Evolutionary conservation across 352 stramenopile genomes (phyloP), one percentile per base, ranked within the genome.

Genomic region (Thalassiosira hispida): DNA sequence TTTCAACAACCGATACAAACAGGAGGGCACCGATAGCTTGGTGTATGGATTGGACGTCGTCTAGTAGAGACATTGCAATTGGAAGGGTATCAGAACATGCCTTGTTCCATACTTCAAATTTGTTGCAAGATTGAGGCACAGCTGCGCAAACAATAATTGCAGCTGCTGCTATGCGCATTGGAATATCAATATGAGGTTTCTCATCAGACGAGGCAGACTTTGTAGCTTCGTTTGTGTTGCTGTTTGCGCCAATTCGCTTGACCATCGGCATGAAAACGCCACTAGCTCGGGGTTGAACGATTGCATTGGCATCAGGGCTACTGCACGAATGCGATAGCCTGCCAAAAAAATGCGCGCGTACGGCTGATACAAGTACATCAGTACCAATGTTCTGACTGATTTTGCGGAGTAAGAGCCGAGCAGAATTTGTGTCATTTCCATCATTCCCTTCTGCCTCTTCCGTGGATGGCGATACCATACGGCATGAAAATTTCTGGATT

Each of bases 341-440:
- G 20, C 69, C 84, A 68, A 85, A 90, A 66, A 90, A 90, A 52
- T 85, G 61, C 12, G 81, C 66, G 5, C 84, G 72, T 8, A 76
- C 20, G 8, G 67, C 68, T 56, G 75, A 71, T 38, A 60, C 35
- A 14, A 88, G 44, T 20, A 75, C 14, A 22, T 70, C 51, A 20
- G 65, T 35, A 42, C 67, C 71, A n/a, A 85, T 35, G 11, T 70
- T 70, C 46, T 64, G 42, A 55, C 67, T 52, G 29, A 83, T 83
- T 46, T 38, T 23, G 33, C 20, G 23, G 1, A 83, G 62, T 33
- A 74, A 35, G 7, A 49, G 22, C 31, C 40, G 31, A 40, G 74
- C n/a, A 46, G 62, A 33, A 12, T 27, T 16, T 6, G 38, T 27
- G 14, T 33, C 20, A 9, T 65, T 44, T 33, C 18, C 18, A 31